phyloP scores from a whole-genome alignment of 805 yeast genomes.

The Wickerhamomyces mucosus region DNA sequence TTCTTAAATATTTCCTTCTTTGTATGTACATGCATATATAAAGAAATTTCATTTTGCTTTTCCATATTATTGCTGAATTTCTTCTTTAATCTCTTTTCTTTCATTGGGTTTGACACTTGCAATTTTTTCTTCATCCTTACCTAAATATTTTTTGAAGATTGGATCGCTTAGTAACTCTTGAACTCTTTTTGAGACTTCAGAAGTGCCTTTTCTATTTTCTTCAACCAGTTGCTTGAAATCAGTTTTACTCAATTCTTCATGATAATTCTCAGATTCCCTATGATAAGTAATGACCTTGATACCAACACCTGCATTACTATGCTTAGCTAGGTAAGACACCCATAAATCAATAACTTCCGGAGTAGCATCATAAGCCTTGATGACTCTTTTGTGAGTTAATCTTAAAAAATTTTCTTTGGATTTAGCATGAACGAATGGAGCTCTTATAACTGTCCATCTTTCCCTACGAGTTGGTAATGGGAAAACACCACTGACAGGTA shows the following conservation, averaged over 20 bases:
- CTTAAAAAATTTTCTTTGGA: constrained; percentile 92
- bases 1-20: neutral
- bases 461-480: constrained; percentile 65
- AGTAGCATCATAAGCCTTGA: constrained; percentile 76
- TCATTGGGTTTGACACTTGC: constrained; percentile 1
- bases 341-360: constrained; percentile 78
- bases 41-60: neutral
- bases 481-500: constrained; percentile 72
- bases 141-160: constrained; percentile 47
- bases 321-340: constrained; percentile 67
- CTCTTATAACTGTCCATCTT: constrained; percentile 86
- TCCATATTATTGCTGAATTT: neutral
- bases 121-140: constrained; percentile 4
- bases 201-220: constrained; percentile 5
- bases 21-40: constrained; percentile 8
- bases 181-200: constrained; percentile 37
- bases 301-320: constrained; percentile 75
- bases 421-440: constrained; percentile 92
- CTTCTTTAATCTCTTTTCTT: constrained; percentile 7
- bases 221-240: constrained; percentile 6
- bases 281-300: constrained; percentile 63
- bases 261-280: constrained; percentile 38
- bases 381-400: constrained; percentile 64
- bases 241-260: constrained; percentile 27
- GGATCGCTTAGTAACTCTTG: constrained; percentile 63